These are phyloP conservation scores for Globisporangium canariense DNA, from an alignment of 352 stramenopile genomes.

Conservation along the genomic window DNA sequence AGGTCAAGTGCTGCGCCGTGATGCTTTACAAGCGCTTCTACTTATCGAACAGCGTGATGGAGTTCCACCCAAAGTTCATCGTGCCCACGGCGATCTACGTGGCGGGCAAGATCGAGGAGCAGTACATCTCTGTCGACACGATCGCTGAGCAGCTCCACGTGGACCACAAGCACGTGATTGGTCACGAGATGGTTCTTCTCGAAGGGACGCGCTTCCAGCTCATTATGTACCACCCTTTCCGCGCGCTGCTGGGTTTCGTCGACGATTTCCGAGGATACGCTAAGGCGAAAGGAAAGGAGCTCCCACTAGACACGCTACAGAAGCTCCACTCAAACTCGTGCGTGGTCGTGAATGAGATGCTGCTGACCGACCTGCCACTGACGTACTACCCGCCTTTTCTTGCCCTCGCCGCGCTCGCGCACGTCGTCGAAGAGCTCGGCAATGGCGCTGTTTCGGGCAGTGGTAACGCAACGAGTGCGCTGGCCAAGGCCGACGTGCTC, in stretches of 20 bases:
- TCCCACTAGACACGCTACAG: conserved; percentile 63
- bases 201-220: conserved; percentile 87
- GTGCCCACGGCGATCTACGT: conserved; percentile 86
- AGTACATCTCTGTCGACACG: conserved; percentile 87
- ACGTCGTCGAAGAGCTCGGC: conserved; percentile 54
- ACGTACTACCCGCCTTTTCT: conserved; percentile 64
- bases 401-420: conserved; percentile 56
- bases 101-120: conserved; percentile 87
- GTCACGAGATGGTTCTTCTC: conserved; percentile 85
- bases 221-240: conserved; percentile 89
- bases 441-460: conserved; percentile 17
- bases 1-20: conserved; percentile 83
- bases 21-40: conserved; percentile 90
- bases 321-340: conserved; percentile 75
- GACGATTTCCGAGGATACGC: conserved; percentile 75
- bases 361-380: conserved; percentile 73
- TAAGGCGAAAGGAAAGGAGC: conserved; percentile 61
- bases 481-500: conserved; percentile 38
- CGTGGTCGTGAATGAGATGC: conserved; percentile 69
- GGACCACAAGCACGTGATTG: conserved; percentile 85
- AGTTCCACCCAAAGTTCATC: conserved; percentile 87
- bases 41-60: conserved; percentile 86
- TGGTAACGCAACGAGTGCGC: conserved; percentile 15
- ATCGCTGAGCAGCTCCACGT: conserved; percentile 80
- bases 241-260: conserved; percentile 74